Conservation (phyloP, 2,329 filamentous ascomycete genomes). For the Cadophora luteo-olivacea region DNA sequence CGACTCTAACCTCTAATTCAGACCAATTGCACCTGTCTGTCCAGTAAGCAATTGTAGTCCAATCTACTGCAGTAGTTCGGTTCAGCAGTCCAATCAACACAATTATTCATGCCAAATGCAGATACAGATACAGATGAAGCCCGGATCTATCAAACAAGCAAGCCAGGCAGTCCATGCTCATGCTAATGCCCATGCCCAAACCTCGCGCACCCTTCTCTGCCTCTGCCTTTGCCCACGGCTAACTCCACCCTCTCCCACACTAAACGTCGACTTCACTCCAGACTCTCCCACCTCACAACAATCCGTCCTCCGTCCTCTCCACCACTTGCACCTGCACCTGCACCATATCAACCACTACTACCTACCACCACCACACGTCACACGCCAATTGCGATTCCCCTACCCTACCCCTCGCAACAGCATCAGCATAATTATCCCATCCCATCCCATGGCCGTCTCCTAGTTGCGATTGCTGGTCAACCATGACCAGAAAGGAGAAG, state of each 20-base stretch:
- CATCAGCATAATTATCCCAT: background rate
- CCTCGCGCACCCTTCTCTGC: no score
- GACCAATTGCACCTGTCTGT: background rate
- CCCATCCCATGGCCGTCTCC: conserved; percentile 38
- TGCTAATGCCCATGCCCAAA: no score
- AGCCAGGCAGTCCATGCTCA: background rate
- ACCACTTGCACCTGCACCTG: background rate
- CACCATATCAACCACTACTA: conserved; percentile 4
- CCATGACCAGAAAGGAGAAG: conserved; percentile 73
- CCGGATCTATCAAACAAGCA: background rate
- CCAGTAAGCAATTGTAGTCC: background rate
- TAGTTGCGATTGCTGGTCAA: conserved; percentile 40
- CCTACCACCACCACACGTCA: background rate
- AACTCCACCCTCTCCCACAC: background rate
- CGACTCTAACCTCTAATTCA: background rate
- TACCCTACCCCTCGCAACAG: background rate
- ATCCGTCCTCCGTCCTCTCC: background rate
- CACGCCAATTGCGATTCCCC: background rate
- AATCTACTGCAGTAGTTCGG: background rate
- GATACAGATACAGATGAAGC: background rate
- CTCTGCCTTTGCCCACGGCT: background rate
- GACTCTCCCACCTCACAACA: background rate
- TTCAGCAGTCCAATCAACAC: background rate
- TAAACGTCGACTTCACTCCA: conserved; percentile 6
- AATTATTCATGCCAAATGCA: background rate